Conservation (phyloP, 345 rosid species). For the Arabis alpina region DNA sequence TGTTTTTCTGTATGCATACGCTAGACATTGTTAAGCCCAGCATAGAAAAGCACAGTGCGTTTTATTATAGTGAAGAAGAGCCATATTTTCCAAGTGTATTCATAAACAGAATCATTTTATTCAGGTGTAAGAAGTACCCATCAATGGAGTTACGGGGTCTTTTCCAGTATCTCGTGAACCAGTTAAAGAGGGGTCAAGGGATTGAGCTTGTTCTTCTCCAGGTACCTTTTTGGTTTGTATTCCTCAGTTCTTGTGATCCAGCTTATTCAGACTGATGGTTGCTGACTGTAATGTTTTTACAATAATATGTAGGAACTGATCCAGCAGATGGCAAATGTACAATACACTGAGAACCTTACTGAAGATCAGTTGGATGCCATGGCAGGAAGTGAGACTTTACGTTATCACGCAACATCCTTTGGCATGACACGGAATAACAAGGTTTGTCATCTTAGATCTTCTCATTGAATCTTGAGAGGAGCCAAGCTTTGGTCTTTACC, state of each 20-base stretch:
- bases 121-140: conserved; percentile 97
- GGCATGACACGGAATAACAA: conserved; percentile 91
- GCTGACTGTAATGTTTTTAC: conserved; percentile 33
- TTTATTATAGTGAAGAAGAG: background rate
- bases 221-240: conserved; percentile 52
- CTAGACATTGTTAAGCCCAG: conserved; percentile 7
- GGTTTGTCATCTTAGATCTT: conserved; percentile 53
- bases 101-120: conserved; percentile 15
- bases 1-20: conserved; percentile 6
- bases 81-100: conserved; percentile 21
- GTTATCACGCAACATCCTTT: conserved; percentile 93
- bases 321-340: conserved; percentile 99
- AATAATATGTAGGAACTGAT: conserved; percentile 76
- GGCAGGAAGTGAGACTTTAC: conserved; percentile 99
- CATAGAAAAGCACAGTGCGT: conserved; percentile 8
- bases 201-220: conserved; percentile 96
- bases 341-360: conserved; percentile 94
- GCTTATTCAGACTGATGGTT: conserved; percentile 26
- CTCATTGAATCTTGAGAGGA: conserved; percentile 6
- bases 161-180: conserved; percentile 97
- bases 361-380: conserved; percentile 99
- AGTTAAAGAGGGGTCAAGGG: conserved; percentile 93
- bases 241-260: conserved; percentile 23
- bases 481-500: conserved; percentile 24
- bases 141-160: conserved; percentile 99